These are phyloP conservation scores for Garcia nutans DNA, from an alignment of 345 rosid genomes.

Conservation along the genomic window DNA sequence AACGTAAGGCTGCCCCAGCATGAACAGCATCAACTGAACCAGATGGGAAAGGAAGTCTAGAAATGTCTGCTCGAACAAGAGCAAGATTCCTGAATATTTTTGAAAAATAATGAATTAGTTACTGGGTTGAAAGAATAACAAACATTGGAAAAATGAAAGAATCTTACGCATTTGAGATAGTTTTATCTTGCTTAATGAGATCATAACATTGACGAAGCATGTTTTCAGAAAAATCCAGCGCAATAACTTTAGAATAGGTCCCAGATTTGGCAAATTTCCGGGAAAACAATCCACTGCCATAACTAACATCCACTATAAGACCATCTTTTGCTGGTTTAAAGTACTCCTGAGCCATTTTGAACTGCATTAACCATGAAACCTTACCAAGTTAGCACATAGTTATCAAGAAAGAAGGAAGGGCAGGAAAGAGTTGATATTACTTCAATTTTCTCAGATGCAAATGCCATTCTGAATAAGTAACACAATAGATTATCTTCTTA, in stretches of 20 bases:
- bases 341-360: conserved; percentile 88
- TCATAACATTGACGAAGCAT: conserved; percentile 94
- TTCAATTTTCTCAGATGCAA: background rate
- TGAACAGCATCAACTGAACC: conserved; percentile 87
- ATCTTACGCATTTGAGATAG: conserved; percentile 42
- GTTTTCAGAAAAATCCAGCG: conserved; percentile 92
- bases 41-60: conserved; percentile 82
- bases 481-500: background rate
- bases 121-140: conserved; percentile 1
- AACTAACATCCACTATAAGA: conserved; percentile 85
- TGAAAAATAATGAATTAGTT: conserved; percentile 20
- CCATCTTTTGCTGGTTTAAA: conserved; percentile 79
- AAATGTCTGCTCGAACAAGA: conserved; percentile 88
- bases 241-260: conserved; percentile 73
- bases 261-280: conserved; percentile 79
- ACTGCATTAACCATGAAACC: conserved; percentile 48
- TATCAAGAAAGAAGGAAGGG: background rate
- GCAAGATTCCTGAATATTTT: conserved; percentile 62
- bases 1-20: conserved; percentile 94
- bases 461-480: background rate
- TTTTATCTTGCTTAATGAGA: conserved; percentile 62
- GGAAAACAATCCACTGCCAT: conserved; percentile 93
- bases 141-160: background rate
- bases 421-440: background rate
- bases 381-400: background rate